Conservation (phyloP, 805 yeast genomes). For the Candida pini region DNA sequence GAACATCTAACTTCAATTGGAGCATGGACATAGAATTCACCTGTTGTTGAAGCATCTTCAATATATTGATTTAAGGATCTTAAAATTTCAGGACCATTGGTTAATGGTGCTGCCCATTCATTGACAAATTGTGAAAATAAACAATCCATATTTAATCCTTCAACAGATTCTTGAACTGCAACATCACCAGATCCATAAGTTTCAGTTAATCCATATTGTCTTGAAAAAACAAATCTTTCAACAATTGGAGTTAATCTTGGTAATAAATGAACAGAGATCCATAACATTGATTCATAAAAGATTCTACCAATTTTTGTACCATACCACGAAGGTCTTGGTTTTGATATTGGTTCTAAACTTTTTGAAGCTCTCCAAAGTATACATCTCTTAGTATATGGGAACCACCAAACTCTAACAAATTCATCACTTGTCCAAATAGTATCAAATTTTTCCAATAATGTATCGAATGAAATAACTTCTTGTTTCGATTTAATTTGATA, state of each 20-base stretch:
- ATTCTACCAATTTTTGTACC: conserved; percentile 75
- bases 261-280: conserved; percentile 66
- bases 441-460: conserved; percentile 69
- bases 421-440: conserved; percentile 84
- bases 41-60: conserved; percentile 48
- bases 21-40: conserved; percentile 82
- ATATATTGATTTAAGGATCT: conserved; percentile 57
- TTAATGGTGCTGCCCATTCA: conserved; percentile 95
- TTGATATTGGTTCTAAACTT: conserved; percentile 56
- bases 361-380: conserved; percentile 87
- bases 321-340: conserved; percentile 75
- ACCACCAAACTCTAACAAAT: conserved; percentile 95
- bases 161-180: conserved; percentile 75
- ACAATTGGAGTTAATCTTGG: conserved; percentile 80
- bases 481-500: conserved; percentile 77
- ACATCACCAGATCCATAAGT: conserved; percentile 52
- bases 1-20: conserved; percentile 95
- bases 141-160: conserved; percentile 93
- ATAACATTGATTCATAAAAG: conserved; percentile 73
- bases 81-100: conserved; percentile 68
- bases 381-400: conserved; percentile 83
- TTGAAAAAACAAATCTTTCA: conserved; percentile 77
- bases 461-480: conserved; percentile 74
- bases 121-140: conserved; percentile 88
- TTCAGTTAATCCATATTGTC: conserved; percentile 77